A percentile compares a stretch with the other conserved stretches of the same genome.
These are phyloP conservation scores for Erigeron canadensis DNA, from an alignment of 129 eudicot species.

Conservation along the genomic window DNA sequence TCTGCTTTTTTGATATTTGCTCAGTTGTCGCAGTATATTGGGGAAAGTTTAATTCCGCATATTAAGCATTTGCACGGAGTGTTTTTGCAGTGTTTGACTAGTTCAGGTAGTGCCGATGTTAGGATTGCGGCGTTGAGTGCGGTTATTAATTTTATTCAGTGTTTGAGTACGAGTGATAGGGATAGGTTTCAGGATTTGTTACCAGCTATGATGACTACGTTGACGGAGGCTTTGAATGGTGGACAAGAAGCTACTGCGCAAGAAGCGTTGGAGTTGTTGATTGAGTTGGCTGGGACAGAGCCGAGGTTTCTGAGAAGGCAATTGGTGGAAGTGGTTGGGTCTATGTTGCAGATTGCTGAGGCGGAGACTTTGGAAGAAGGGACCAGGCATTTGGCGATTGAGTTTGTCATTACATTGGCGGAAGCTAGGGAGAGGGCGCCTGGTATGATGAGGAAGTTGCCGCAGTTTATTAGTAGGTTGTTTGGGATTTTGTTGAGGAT, in stretches of 20 bases:
- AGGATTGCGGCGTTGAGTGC: conserved; percentile 90
- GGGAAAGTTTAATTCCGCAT: conserved; percentile 62
- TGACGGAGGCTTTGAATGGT: conserved; percentile 85
- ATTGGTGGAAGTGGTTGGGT: conserved; percentile 88
- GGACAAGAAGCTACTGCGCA: conserved; percentile 92
- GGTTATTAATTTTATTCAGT: conserved; percentile 89
- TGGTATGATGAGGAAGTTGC: conserved; percentile 95
- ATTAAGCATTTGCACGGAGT: conserved; percentile 72
- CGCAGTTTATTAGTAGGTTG: conserved; percentile 78
- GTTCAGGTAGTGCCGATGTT: conserved; percentile 64
- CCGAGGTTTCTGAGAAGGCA: conserved; percentile 96
- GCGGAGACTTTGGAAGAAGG: conserved; percentile 91
- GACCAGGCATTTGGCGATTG: conserved; percentile 81
- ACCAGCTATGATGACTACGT: conserved; percentile 91
- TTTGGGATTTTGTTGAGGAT: conserved; percentile 70
- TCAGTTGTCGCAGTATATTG: conserved; percentile 81
- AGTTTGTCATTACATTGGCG: conserved; percentile 81
- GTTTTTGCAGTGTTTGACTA: conserved; percentile 62
- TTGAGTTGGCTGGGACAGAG: conserved; percentile 97
- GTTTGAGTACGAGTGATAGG: conserved; percentile 66
- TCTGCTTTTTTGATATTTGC: conserved; percentile 83
- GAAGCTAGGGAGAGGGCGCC: conserved; percentile 94
- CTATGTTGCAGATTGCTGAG: conserved; percentile 95
- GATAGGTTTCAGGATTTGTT: conserved; percentile 96
- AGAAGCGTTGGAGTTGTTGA: conserved; percentile 89